Conservation (phyloP, 164 flowering plant genomes). For the Piper longum region DNA sequence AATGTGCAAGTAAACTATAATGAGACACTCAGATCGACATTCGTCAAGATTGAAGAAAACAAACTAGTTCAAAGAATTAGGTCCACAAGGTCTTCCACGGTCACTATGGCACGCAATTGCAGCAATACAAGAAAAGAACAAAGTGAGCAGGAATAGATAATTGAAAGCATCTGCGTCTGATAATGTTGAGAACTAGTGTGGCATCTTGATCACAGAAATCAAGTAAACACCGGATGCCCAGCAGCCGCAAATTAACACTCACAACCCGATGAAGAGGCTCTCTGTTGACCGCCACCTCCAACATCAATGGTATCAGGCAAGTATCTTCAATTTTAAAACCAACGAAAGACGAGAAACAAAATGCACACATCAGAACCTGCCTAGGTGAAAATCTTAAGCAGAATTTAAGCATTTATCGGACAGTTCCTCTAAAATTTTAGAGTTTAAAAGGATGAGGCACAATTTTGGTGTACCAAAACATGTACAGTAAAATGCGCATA, state of each 20-base stretch:
- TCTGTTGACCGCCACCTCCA: slow-evolving; percentile 51
- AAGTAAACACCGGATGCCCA: neutral
- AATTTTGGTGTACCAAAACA: neutral
- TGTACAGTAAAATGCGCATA: neutral
- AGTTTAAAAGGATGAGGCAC: neutral
- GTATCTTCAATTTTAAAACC: slow-evolving; percentile 34
- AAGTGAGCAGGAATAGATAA: neutral
- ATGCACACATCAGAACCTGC: neutral
- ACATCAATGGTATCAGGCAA: slow-evolving; percentile 95
- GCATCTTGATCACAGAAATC: neutral
- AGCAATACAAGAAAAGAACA: neutral
- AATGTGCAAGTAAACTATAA: too few species aligned
- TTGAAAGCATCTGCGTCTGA: neutral
- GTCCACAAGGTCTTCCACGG: neutral
- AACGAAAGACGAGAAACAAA: neutral
- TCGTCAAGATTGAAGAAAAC: neutral
- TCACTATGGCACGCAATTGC: neutral
- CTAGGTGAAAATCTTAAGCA: too few species aligned
- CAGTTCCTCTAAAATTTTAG: neutral
- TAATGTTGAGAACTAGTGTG: neutral
- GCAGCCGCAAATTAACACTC: slow-evolving; percentile 35
- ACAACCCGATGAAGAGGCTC: slow-evolving; percentile 52
- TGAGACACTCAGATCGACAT: neutral
- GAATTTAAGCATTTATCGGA: too few species aligned
- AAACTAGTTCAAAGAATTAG: neutral